Base-by-base conservation (phyloP, 176 grass and related monocot species). In the Tuctoria greenei region DNA sequence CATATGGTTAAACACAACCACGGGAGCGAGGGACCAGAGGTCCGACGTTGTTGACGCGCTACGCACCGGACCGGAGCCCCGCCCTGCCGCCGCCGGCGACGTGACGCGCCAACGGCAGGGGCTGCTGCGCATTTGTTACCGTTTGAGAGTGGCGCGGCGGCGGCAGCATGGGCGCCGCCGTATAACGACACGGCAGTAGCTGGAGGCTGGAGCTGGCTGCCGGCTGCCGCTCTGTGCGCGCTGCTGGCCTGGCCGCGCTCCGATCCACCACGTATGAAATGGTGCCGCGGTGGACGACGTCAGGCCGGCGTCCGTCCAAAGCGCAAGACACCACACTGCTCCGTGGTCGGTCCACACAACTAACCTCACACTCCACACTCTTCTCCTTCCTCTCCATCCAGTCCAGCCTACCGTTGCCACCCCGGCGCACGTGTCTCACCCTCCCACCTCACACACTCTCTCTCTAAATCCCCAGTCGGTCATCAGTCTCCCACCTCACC, bases 371-470 rank as follows among this genome's bases (percentile, higher is more conserved):
- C 57, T 58, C 57, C 55, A 58, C 55, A 58, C 55, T 58, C 55
- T 58, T 60, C 57, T 12, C 31, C 26, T 28, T 10, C 20, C n/a
- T n/a, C 18, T 1, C 7, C n/a, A n/a, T 1, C 2, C 11, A 13
- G 9, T n/a, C 57, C 57, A 28, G 25, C 24, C 57, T 61, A 31
- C 57, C 57, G 57, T 61, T 61, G 57, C 57, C 57, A 61, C 72
- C 72, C 9, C 56, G 7, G 73, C 74, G 74, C 74, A 64, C 74
- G 74, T 76, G 60, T 63, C 57, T 3, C 21, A 17, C 21, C 14
- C 54, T 14, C 11, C 16, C 25, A 24, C 0, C 84, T 21, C 51
- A 24, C 28, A 24, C 51, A 27, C 5, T 61, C 26, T 28, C 57
- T 61, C 57, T 31, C 57, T 31, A 58, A 58, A 20, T 42, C 31